These are phyloP conservation scores for Umbelopsis vinacea DNA, from an alignment of 192 early-diverging fungal species.

Conservation along the genomic window DNA sequence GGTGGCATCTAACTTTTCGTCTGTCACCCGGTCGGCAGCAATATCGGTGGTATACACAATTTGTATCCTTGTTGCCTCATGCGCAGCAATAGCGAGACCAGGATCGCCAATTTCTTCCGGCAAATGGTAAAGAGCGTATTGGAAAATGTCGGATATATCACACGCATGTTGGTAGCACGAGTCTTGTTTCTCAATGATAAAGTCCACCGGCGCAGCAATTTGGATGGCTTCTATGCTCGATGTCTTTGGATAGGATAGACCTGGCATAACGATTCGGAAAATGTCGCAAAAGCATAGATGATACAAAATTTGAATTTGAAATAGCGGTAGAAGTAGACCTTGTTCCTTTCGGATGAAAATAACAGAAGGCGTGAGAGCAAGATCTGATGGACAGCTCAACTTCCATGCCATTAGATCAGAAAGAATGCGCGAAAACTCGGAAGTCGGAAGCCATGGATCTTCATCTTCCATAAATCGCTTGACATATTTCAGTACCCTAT, in stretches of 20 bases:
- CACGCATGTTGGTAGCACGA: slow-evolving; percentile 10
- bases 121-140: neutral
- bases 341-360: slow-evolving; percentile 21
- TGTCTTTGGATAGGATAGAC: slow-evolving; percentile 13
- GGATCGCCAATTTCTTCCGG: neutral
- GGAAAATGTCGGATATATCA: slow-evolving; percentile 15
- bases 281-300: slow-evolving; percentile 20
- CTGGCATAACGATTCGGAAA: slow-evolving; percentile 20
- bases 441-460: slow-evolving; percentile 12
- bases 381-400: neutral
- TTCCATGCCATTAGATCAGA: slow-evolving; percentile 8
- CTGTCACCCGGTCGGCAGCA: neutral
- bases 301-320: slow-evolving; percentile 12
- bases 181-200: slow-evolving; percentile 15
- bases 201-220: slow-evolving; percentile 21
- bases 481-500: slow-evolving; percentile 16
- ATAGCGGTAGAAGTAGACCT: neutral
- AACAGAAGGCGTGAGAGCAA: neutral
- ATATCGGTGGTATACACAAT: neutral
- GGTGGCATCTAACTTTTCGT: neutral
- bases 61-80: slow-evolving; percentile 17
- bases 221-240: slow-evolving; percentile 19
- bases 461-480: slow-evolving; percentile 18
- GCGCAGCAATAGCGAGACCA: neutral
- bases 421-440: slow-evolving; percentile 8